Percentiles rank a stretch among this genome's conserved stretches.
These are phyloP conservation scores for Camelina laxa DNA, from an alignment of 345 rosid species.

Conservation along the genomic window DNA sequence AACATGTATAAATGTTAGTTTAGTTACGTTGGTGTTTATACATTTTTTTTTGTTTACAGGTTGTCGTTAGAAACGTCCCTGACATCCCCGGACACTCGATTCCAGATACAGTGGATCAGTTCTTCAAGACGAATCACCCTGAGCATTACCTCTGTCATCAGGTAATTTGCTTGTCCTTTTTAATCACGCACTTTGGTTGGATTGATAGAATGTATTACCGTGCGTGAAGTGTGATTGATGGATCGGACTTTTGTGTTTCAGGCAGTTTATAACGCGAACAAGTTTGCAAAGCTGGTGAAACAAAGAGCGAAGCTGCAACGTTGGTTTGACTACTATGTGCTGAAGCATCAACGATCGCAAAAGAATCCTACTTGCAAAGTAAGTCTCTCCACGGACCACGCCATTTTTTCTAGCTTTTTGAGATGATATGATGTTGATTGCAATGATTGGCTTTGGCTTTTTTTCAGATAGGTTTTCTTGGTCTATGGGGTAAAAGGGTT, in stretches of 20 bases:
- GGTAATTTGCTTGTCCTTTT: constrained; percentile 47
- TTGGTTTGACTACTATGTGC: constrained; percentile 88
- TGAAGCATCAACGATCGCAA: constrained; percentile 79
- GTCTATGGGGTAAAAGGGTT: constrained; percentile 80
- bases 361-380: constrained; percentile 86
- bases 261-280: constrained; percentile 90
- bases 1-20: neutral
- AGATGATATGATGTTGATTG: constrained; percentile 25
- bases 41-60: constrained; percentile 55
- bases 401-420: neutral
- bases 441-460: constrained; percentile 8
- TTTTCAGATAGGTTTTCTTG: constrained; percentile 78
- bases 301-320: constrained; percentile 78
- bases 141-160: constrained; percentile 90
- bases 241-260: constrained; percentile 42
- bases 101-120: constrained; percentile 72
- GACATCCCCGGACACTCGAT: constrained; percentile 56
- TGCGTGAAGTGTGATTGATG: constrained; percentile 5
- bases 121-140: constrained; percentile 84
- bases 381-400: constrained; percentile 1
- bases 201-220: neutral
- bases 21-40: neutral
- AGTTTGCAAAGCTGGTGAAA: constrained; percentile 69
- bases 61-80: constrained; percentile 90
- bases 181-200: neutral